Base-by-base conservation (phyloP, 2,329 filamentous ascomycete genomes). In the Nigrospora osmanthi region DNA sequence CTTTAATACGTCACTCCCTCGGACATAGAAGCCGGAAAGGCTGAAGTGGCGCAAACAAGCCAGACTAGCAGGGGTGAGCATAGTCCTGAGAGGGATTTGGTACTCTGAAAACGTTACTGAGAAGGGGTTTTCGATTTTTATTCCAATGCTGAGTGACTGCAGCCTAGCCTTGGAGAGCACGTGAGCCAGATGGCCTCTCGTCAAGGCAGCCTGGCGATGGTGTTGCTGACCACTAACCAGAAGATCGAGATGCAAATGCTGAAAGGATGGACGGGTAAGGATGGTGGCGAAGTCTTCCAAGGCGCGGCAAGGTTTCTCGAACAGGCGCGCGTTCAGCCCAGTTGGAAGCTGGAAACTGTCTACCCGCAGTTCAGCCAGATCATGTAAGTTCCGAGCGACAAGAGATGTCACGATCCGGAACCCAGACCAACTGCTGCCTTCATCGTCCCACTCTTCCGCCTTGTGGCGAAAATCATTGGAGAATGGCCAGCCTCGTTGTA, bases 361-460 rank as follows among this genome's bases (percentile, higher is more conserved):
- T 6, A 70, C 13, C 6, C 61, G 33, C 3, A 72, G 49, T 39
- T 68, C 66, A 2, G 59, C 48, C 14, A 72, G 43, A 5, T 47
- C 45, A 17, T 59, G 47, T 2, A 54, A 36, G 11, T 54, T 35
- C 42, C 51, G 39, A 1, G 31, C 35, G 11, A 37, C 3, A 10
- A 58, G 53, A 12, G 66, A 52, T 7, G 56, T 55, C 11, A 62
- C 38, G 19, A 57, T 44, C 12, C 52, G 54, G 38, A 66, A 63
- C 0, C 62, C 64, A 10, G 61, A 59, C 55, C 61, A 64, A 14
- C 49, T 57, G 23, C 50, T 45, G 2, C 48, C 38, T 16, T 56
- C 51, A 3, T 38, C 41, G 4, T 48, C 43, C 48, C 44, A 49
- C 3, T 31, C 9, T 12, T 39, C 47, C 23, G 12, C 31, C 38